Evolutionary conservation across 805 yeast genomes (phyloP).

Genomic region (Starmerella vaccinii): DNA sequence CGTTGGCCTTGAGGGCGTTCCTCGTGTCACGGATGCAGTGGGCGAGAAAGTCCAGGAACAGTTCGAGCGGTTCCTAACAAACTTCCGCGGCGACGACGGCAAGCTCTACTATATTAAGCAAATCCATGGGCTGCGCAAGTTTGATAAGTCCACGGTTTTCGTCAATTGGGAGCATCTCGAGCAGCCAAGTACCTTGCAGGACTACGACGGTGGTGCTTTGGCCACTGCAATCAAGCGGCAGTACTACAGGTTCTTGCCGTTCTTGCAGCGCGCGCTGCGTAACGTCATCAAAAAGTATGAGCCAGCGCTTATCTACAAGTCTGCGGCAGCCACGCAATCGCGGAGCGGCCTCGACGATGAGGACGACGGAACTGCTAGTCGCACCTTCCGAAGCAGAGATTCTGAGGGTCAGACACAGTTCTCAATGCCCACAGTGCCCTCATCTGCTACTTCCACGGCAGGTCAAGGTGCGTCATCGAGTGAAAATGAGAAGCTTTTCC

Average conservation of each 20-base stretch:
- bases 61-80: constrained; percentile 73
- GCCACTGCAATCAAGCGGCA: constrained; percentile 86
- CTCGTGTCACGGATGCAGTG: constrained; percentile 79
- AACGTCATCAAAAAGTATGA: constrained; percentile 62
- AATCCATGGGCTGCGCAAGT: constrained; percentile 66
- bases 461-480: constrained; percentile 26
- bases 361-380: background rate
- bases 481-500: constrained; percentile 65
- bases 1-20: constrained; percentile 37
- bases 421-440: constrained; percentile 4
- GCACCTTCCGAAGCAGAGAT: background rate
- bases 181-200: constrained; percentile 40
- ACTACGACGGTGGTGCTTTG: constrained; percentile 54
- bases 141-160: constrained; percentile 66
- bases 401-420: background rate
- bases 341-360: background rate
- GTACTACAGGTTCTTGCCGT: constrained; percentile 86
- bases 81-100: constrained; percentile 39
- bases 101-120: constrained; percentile 60
- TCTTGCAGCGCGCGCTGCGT: constrained; percentile 61
- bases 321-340: constrained; percentile 3
- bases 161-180: constrained; percentile 75
- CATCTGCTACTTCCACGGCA: constrained; percentile 1
- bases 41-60: constrained; percentile 91
- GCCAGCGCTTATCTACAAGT: constrained; percentile 48